These are phyloP conservation scores for Trypethelium eluteriae DNA, from an alignment of 495 filamentous ascomycete species.

Conservation along the genomic window DNA sequence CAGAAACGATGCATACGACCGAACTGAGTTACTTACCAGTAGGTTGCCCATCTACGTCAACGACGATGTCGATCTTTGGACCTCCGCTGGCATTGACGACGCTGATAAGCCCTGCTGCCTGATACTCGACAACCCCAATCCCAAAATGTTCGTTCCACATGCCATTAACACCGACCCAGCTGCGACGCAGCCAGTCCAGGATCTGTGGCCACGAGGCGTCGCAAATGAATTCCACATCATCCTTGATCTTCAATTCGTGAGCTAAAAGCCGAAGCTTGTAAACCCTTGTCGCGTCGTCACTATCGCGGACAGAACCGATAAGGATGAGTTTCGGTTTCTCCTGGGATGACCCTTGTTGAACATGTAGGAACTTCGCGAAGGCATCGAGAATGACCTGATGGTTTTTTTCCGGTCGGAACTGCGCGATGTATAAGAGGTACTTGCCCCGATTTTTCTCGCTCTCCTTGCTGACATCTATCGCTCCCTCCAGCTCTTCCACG, in stretches of 20 bases:
- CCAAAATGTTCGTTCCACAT: slow-evolving; percentile 99
- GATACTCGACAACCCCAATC: slow-evolving; percentile 97
- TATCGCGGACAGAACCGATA: slow-evolving; percentile 78
- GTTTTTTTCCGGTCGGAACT: slow-evolving; percentile 96
- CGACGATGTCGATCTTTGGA: slow-evolving; percentile 86
- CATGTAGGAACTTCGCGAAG: slow-evolving; percentile 61
- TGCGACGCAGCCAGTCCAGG: slow-evolving; percentile 61
- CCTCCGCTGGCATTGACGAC: slow-evolving; percentile 91
- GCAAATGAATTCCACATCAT: slow-evolving; percentile 74
- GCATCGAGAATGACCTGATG: slow-evolving; percentile 75
- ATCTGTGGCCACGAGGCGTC: slow-evolving; percentile 85
- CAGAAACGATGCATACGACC: not conserved
- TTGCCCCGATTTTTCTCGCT: slow-evolving; percentile 61
- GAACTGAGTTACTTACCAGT: slow-evolving; percentile 47
- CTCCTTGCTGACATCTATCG: slow-evolving; percentile 56
- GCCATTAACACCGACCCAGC: slow-evolving; percentile 81
- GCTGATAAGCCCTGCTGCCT: slow-evolving; percentile 82
- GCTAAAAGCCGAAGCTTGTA: slow-evolving; percentile 84
- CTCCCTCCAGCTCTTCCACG: slow-evolving; percentile 67
- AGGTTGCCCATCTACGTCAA: slow-evolving; percentile 62
- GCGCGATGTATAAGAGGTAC: slow-evolving; percentile 81
- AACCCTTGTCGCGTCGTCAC: slow-evolving; percentile 74
- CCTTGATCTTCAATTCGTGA: slow-evolving; percentile 78
- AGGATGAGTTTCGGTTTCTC: slow-evolving; percentile 59
- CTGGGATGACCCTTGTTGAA: slow-evolving; percentile 31